Base-by-base conservation (phyloP, 1,139 yeast genomes). In the Debaryomyces sp. region DNA sequence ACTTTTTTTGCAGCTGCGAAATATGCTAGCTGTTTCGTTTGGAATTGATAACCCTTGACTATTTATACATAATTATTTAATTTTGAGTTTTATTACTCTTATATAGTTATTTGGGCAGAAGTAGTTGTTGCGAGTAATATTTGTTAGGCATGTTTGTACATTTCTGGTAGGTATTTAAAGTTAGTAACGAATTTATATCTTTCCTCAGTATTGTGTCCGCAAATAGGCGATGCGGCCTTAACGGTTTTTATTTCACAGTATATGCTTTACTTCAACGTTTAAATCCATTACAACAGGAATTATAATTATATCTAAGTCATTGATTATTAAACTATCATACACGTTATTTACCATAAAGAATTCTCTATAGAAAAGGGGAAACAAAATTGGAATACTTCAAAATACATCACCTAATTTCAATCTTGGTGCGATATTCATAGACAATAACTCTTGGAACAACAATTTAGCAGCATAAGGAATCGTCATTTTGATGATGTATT, bases 351-450 rank as follows among this genome's bases (percentile, higher is more conserved):
- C 27, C 13, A 27, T 27, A 17, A 12, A 18, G 5, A 9, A 8
- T 7, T 29, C 15, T 30, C 26, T 22, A 32, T 21, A 23, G 21
- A 30, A 13, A 41, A 24, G 12, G n/a, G 10, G 29, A 26, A 7
- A 9, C 17, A 6, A 34, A 10, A 24, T 7, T 24, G 8, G 15
- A 17, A 15, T 29, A 29, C 24, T 17, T 24, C 60, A 81, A 59
- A 90, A 90, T 9, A 88, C 95, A 68, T 92, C 97, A 33, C 92
- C 95, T 57, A 94, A 73, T 68, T 86, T 87, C 67, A 95, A 77
- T 62, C 98, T 81, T 52, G 99, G 99, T 2, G 99, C 98, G 66
- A 94, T 94, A 68, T 94, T 94, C 99, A 94, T 94, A 21, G 97
- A 89, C 64, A 94, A 79, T 60, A 94, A 80, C 67, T 94, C 99